These are phyloP conservation scores for Rhinocladiella similis DNA, from an alignment of 2,329 filamentous ascomycete genomes.

Conservation along the genomic window DNA sequence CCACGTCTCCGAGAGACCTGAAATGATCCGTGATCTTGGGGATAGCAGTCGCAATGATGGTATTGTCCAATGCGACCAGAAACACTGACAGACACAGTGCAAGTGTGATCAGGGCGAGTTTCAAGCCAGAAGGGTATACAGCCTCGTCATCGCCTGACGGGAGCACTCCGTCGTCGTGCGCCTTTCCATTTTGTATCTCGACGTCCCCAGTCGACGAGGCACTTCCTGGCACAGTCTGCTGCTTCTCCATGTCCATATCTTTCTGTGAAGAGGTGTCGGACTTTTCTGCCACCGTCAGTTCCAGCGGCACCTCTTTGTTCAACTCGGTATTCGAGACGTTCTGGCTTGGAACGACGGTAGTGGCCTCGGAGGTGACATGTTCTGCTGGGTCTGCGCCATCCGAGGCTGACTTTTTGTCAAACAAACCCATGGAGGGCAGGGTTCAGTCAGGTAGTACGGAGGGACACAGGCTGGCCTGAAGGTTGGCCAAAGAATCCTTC, in stretches of 20 bases:
- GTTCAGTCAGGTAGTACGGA: not conserved
- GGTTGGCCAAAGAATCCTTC: no score
- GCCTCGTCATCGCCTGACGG: slow-evolving; percentile 34
- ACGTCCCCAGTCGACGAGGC: slow-evolving; percentile 2
- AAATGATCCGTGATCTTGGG: slow-evolving; percentile 31
- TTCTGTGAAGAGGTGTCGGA: not conserved
- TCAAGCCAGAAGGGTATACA: slow-evolving; percentile 36
- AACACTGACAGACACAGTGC: slow-evolving; percentile 41
- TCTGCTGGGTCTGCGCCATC: not conserved
- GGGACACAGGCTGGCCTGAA: no score
- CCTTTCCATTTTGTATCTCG: slow-evolving; percentile 16
- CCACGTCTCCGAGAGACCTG: slow-evolving; percentile 29
- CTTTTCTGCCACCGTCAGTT: slow-evolving; percentile 4
- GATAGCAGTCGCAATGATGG: slow-evolving; percentile 36
- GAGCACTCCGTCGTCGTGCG: not conserved
- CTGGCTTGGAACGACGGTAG: slow-evolving; percentile 24
- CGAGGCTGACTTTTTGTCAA: slow-evolving; percentile 11
- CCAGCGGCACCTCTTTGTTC: slow-evolving; percentile 13
- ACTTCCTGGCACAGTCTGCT: not conserved
- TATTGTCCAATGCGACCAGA: slow-evolving; percentile 39
- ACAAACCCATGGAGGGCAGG: slow-evolving; percentile 15
- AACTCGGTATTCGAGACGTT: slow-evolving; percentile 25
- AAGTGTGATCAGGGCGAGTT: slow-evolving; percentile 37
- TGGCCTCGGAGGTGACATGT: slow-evolving; percentile 19
- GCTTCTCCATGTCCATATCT: not conserved